Evolutionary conservation across 441 rosid genomes (phyloP).

Genomic region (Euphorbia schlechtendalii): DNA sequence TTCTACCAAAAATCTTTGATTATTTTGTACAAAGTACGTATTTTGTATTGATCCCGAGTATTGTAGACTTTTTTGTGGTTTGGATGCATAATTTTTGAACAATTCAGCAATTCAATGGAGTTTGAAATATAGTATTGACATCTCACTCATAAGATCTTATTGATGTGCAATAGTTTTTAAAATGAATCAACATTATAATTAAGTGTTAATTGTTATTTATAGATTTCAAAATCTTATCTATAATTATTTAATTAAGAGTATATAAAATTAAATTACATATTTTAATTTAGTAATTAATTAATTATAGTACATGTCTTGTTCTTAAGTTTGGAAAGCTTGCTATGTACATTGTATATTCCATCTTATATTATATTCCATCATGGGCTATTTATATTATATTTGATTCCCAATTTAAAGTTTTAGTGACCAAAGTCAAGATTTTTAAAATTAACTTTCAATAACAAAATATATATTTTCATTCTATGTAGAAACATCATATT

Average conservation of each 20-base stretch:
- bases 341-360: constrained; percentile 12
- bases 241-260: neutral
- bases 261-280: neutral
- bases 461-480: neutral
- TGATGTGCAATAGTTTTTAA: too few relatives aligned
- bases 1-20: neutral
- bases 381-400: neutral
- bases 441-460: neutral
- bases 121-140: too few relatives aligned
- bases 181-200: too few relatives aligned
- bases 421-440: neutral
- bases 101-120: too few relatives aligned
- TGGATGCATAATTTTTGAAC: too few relatives aligned
- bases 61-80: too few relatives aligned
- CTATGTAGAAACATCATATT: too few relatives aligned
- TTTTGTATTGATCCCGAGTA: too few relatives aligned
- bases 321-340: neutral
- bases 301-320: neutral
- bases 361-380: neutral
- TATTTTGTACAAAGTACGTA: too few relatives aligned
- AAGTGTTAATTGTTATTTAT: neutral
- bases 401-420: neutral
- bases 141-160: too few relatives aligned
- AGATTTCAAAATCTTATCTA: neutral
- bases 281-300: neutral